A percentile compares a stretch with the other conserved stretches of the same genome.
phyloP scores from a whole-genome alignment of 768 basidiomycete species.

The Clitopilus hobsonii region DNA sequence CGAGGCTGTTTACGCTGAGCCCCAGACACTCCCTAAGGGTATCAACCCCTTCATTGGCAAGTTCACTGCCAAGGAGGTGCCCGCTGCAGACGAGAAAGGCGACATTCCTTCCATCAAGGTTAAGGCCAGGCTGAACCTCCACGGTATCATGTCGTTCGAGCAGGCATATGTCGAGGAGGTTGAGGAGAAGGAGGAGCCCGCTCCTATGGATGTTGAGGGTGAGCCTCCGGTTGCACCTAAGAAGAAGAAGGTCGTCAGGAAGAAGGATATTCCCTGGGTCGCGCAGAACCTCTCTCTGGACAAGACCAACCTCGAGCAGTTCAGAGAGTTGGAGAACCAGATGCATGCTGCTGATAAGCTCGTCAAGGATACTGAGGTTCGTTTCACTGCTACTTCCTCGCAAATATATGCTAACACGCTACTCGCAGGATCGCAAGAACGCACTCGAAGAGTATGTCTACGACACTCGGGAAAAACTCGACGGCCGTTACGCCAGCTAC shows the following conservation, averaged over 20 bases:
- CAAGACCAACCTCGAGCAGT: constrained; percentile 52
- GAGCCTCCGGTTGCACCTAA: constrained; percentile 49
- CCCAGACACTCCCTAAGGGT: constrained; percentile 62
- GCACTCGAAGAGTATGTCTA: constrained; percentile 99
- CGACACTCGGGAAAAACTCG: constrained; percentile 89
- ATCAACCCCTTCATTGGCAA: constrained; percentile 84
- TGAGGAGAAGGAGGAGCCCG: constrained; percentile 69
- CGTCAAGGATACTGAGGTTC: constrained; percentile 94
- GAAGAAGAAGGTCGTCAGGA: constrained; percentile 84
- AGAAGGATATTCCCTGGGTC: constrained; percentile 76
- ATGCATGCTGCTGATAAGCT: constrained; percentile 94
- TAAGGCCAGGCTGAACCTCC: constrained; percentile 81
- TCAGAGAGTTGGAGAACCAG: constrained; percentile 78
- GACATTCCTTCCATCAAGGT: constrained; percentile 84
- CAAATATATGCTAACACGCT: background rate
- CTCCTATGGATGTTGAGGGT: constrained; percentile 59
- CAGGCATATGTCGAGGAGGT: constrained; percentile 78
- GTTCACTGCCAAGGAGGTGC: constrained; percentile 81
- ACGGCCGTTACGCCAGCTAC: constrained; percentile 77
- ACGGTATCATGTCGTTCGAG: constrained; percentile 88
- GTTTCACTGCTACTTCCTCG: background rate
- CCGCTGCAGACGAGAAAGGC: constrained; percentile 57
- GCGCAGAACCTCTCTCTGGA: constrained; percentile 63
- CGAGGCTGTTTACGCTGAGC: constrained; percentile 80
- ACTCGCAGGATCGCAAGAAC: constrained; percentile 86